Evolutionary conservation across 2,329 filamentous ascomycete species (phyloP), one percentile per base, ranked within the genome.

Genomic region (Elsinoe arachidis): DNA sequence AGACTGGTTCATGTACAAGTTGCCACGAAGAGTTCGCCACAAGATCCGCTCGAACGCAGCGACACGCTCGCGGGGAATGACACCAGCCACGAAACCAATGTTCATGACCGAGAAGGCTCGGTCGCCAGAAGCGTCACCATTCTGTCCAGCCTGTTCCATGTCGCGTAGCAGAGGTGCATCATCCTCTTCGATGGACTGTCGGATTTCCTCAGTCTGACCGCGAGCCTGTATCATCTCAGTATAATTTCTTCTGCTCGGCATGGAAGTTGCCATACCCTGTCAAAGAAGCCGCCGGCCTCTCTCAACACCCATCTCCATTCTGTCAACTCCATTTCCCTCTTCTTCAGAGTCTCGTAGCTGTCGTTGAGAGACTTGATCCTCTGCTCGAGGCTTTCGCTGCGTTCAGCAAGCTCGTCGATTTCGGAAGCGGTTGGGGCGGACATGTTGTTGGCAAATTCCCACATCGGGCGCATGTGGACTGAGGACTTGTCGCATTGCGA

Each of bases 1-100:
- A 39, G 92, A 92, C 78, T 99, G 95, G 75, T 99, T 99, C 93
- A 99, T 99, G 80, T 97, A 99, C 62, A 99, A 78, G 73, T 99
- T 99, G 67, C 93, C 93, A 72, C 93, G 90, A 41, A 99, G 83
- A 0, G 95, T 96, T 67, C 93, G 85, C 93, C 93, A 99, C 54
- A 99, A 80, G 65, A 99, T 99, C 59, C 93, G 87, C 76, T 99
- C 95, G 69, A 99, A 99, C 23, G 92, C 88, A 12, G 86, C 91
- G 60, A 99, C 92, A 53, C 92, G 85, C 69, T 97, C 92, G 56
- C 93, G 84, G 37, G 88, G 83, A 66, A 99, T 97, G 65, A 97
- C 93, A 73, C 93, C 93, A 56, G 93, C 88, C 55, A 99, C 92
- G 67, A 99, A 99, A 9, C 93, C 93, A 70, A 99, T 99, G 75